These are phyloP conservation scores for Pochonia chlamydosporia DNA, from an alignment of 2,329 filamentous ascomycete genomes.

Conservation along the genomic window DNA sequence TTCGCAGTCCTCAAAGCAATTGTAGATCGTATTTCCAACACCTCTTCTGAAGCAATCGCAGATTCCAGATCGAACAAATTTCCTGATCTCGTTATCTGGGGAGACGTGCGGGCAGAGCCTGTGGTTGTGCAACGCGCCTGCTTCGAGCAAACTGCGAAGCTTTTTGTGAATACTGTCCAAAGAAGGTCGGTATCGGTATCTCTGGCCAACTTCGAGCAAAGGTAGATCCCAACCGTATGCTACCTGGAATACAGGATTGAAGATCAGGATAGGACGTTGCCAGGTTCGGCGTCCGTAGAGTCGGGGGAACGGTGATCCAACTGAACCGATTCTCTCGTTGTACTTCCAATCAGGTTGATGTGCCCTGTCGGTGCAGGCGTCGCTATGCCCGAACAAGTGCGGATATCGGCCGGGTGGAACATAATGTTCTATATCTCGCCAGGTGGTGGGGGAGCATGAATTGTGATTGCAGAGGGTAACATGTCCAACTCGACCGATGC, in stretches of 20 bases:
- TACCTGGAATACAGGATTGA: not conserved
- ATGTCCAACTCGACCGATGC: not conserved
- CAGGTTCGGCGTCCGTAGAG: not conserved
- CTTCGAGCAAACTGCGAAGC: not conserved
- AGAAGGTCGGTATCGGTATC: not conserved
- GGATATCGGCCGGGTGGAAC: not conserved
- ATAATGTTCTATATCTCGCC: not conserved
- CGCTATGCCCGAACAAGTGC: too few relatives aligned
- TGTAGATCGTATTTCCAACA: too few relatives aligned
- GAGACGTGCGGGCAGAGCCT: conserved; percentile 3
- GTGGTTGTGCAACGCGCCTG: not conserved
- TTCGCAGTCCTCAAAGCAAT: not conserved
- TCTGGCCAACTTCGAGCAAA: not conserved
- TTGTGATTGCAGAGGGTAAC: not conserved
- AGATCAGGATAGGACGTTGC: too few relatives aligned
- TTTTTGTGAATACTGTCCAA: not conserved
- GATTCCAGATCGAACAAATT: conserved; percentile 1
- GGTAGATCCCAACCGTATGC: not conserved
- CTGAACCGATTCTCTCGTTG: rapidly evolving
- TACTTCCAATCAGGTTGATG: not conserved
- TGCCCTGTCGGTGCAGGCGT: not conserved
- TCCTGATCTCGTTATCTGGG: not conserved
- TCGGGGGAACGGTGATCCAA: not conserved
- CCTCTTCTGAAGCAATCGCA: not conserved
- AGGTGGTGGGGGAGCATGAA: not conserved